Percentiles rank a stretch among this genome's conserved stretches.
These are phyloP conservation scores for Penicillium canariense DNA, from an alignment of 495 filamentous ascomycete species.

Conservation along the genomic window DNA sequence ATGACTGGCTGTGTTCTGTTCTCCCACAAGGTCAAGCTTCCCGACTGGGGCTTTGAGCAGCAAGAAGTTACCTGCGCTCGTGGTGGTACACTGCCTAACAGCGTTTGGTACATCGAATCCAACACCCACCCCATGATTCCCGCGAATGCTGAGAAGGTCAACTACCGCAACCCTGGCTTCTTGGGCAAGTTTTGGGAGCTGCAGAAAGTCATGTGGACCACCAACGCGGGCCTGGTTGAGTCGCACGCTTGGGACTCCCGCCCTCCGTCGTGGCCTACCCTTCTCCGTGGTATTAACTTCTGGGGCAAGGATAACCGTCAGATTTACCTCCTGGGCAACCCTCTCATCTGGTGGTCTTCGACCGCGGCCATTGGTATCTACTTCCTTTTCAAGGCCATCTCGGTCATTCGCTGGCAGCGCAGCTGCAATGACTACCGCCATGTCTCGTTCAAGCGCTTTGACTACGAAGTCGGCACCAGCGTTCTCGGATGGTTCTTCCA, in stretches of 20 bases:
- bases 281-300: slow-evolving; percentile 97
- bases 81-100: slow-evolving; percentile 90
- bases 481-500: slow-evolving; percentile 95
- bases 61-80: slow-evolving; percentile 98
- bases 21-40: slow-evolving; percentile 97
- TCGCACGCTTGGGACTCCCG: slow-evolving; percentile 98
- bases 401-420: slow-evolving; percentile 91
- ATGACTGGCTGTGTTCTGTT: slow-evolving; percentile 98
- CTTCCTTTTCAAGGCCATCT: slow-evolving; percentile 77
- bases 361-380: slow-evolving; percentile 80
- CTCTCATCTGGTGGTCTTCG: slow-evolving; percentile 90
- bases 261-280: slow-evolving; percentile 87
- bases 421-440: slow-evolving; percentile 81
- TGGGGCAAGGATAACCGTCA: slow-evolving; percentile 94
- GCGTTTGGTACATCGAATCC: slow-evolving; percentile 90
- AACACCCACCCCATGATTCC: slow-evolving; percentile 79
- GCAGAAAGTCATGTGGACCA: slow-evolving; percentile 99
- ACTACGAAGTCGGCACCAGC: slow-evolving; percentile 89
- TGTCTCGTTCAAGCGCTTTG: slow-evolving; percentile 86
- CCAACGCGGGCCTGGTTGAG: slow-evolving; percentile 93
- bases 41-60: slow-evolving; percentile 94
- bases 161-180: slow-evolving; percentile 93
- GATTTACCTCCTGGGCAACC: slow-evolving; percentile 95
- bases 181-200: slow-evolving; percentile 98
- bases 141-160: slow-evolving; percentile 80